Base-by-base conservation (phyloP, 768 basidiomycete genomes). In the Tylopilus subfusipes region DNA sequence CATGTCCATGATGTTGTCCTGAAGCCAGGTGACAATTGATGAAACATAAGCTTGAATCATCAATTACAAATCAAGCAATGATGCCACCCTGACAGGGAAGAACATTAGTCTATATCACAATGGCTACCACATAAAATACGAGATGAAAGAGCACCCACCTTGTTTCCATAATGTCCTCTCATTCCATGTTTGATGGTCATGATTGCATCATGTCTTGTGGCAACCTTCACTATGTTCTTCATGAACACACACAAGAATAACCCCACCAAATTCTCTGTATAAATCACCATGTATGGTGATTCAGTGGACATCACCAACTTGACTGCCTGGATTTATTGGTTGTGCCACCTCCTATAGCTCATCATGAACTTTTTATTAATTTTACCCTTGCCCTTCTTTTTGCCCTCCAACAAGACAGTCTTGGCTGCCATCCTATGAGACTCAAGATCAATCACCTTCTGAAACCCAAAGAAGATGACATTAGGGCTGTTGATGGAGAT, bases 1-100 rank as follows among this genome's bases (percentile, higher is more conserved):
- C n/a, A n/a, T n/a, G n/a, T n/a, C n/a, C 81, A 46, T 89, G 88
- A 52, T 82, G 80, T 64, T 98, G 95, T 2, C 96, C 96, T 7
- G 93, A 91, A n/a, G 95, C 96, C 55, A 99, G 80, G 77, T 99
- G 96, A 60, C 90, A 93, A 72, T 99, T 99, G 74, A 98, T 84
- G 64, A 97, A 88, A 72, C 96, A 98, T 13, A 98, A 67, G 0
- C 92, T 95, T 2, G 94, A 89, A 68, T 98, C 93, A 55, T 93
- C 93, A 42, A 98, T 78, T 7, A 94, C 82, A 56, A 97, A 85
- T 19, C 95, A 83, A 4, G 89, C 82, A n/a, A 94, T 82, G 57
- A 97, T 94, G 0, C 87, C 94, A 10, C 94, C 94, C 90, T 94
- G 61, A 11, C 49, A 52, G 31, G 48, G 21, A 24, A 45, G 11